These are phyloP conservation scores for Mortierella sp. DNA, from an alignment of 371 early-diverging fungal genomes.

Conservation along the genomic window DNA sequence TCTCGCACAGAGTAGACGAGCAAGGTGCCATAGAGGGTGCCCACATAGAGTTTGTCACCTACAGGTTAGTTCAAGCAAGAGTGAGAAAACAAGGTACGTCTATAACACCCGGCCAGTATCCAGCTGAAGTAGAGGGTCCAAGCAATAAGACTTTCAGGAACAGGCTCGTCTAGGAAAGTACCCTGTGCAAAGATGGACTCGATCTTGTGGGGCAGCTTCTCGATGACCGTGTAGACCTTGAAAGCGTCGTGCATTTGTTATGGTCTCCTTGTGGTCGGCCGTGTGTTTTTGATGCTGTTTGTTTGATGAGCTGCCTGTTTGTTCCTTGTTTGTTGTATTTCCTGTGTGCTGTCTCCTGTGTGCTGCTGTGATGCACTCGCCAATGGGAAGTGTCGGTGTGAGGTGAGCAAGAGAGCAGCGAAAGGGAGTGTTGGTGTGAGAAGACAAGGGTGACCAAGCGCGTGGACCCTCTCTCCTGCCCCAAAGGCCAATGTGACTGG, in stretches of 20 bases:
- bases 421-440: neutral
- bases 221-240: conserved; percentile 77
- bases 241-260: conserved; percentile 74
- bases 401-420: neutral
- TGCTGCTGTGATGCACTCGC: neutral
- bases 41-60: conserved; percentile 83
- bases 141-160: neutral
- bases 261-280: neutral
- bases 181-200: conserved; percentile 78
- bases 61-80: neutral
- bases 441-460: neutral
- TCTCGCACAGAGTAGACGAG: conserved; percentile 80
- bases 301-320: neutral
- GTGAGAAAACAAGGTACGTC: neutral
- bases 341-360: neutral
- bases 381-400: neutral
- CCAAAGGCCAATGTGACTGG: neutral
- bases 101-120: neutral
- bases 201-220: conserved; percentile 68
- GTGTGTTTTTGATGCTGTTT: neutral
- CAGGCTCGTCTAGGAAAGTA: conserved; percentile 25
- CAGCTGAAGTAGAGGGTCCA: neutral
- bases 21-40: conserved; percentile 78
- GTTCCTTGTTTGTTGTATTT: neutral
- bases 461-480: neutral